Conservation (phyloP, 1,284 basidiomycete genomes). For the Pseudomicrostroma phylloplanum region DNA sequence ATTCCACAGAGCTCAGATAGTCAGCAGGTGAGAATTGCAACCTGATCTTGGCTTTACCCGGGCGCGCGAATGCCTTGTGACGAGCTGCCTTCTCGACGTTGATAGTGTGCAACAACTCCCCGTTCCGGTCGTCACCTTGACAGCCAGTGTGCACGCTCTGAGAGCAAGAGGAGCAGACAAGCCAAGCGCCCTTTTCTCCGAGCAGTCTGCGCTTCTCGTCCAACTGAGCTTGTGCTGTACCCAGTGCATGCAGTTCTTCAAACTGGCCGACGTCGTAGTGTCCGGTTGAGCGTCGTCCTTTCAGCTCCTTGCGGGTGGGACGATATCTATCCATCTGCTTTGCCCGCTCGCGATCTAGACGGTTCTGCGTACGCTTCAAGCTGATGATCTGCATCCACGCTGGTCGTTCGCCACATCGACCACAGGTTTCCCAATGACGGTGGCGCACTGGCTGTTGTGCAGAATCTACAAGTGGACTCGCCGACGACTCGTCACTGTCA, state of each 20-base stretch:
- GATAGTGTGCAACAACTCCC: constrained; percentile 19
- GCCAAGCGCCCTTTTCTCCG: constrained; percentile 29
- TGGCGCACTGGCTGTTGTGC: constrained; percentile 13
- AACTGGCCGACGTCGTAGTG: constrained; percentile 16
- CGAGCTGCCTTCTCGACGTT: constrained; percentile 16
- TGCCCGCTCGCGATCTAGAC: constrained; percentile 18
- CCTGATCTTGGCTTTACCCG: constrained; percentile 13
- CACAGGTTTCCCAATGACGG: constrained; percentile 22
- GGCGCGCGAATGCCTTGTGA: constrained; percentile 17
- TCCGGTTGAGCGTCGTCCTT: constrained; percentile 14
- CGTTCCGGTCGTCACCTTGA: constrained; percentile 18
- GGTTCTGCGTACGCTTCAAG: constrained; percentile 17
- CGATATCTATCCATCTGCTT: constrained; percentile 7
- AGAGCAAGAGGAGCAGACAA: constrained; percentile 28
- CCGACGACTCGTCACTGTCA: constrained; percentile 6
- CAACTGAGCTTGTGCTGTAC: constrained; percentile 17
- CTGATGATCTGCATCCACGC: constrained; percentile 15
- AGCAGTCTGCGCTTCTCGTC: constrained; percentile 25
- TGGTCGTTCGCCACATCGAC: constrained; percentile 21
- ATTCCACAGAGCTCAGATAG: constrained; percentile 19
- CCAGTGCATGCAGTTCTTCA: constrained; percentile 18
- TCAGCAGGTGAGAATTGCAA: constrained; percentile 21
- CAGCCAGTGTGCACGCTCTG: constrained; percentile 34
- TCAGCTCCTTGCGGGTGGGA: neutral
- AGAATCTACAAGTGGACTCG: constrained; percentile 11